phyloP scores from a whole-genome alignment of 345 rosid species.

The Eucalyptus decipiens region DNA sequence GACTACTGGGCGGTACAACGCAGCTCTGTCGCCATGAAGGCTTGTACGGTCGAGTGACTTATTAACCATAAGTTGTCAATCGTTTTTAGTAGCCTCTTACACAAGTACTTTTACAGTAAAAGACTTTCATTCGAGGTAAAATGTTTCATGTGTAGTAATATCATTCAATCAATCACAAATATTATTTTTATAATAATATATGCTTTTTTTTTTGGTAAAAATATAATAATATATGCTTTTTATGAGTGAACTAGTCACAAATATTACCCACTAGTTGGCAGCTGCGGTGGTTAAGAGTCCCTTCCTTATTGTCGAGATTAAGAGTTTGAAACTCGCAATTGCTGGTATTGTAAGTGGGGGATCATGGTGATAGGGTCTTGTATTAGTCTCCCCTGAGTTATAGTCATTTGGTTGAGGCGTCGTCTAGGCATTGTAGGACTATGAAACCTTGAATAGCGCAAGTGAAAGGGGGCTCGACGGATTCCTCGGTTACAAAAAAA shows the following conservation, averaged over 20 bases:
- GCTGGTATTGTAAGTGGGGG: too few species aligned
- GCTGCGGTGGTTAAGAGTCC: too few species aligned
- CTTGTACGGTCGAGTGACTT: background rate
- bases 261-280: background rate
- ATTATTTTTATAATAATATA: background rate
- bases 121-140: background rate
- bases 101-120: rapidly evolving
- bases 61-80: background rate
- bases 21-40: background rate
- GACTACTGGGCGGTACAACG: background rate
- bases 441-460: too few species aligned
- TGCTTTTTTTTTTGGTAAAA: too few species aligned
- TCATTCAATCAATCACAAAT: background rate
- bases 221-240: background rate
- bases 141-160: background rate
- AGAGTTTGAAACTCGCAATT: too few species aligned
- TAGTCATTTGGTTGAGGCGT: too few species aligned
- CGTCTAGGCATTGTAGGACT: too few species aligned
- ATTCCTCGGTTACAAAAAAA: background rate
- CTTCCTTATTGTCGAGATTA: too few species aligned
- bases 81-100: background rate
- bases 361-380: too few species aligned
- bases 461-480: too few species aligned
- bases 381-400: too few species aligned
- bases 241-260: background rate